These are phyloP conservation scores for Ustilago bromivora DNA, from an alignment of 1,284 basidiomycete species.

Conservation along the genomic window DNA sequence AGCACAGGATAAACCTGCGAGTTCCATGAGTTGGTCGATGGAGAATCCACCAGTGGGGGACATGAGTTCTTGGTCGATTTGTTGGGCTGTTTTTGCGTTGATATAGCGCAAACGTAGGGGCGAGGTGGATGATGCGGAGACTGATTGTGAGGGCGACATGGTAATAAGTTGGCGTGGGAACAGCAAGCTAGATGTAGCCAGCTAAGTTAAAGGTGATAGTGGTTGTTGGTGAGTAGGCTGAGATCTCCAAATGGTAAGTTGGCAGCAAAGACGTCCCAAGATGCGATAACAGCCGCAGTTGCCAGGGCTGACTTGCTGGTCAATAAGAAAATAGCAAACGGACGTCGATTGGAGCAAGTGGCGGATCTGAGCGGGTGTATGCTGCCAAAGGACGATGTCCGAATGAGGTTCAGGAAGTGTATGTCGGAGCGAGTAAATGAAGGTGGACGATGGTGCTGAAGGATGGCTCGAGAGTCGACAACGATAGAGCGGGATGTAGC, in stretches of 20 bases:
- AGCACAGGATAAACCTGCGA: conserved; percentile 96
- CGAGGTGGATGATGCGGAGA: conserved; percentile 2
- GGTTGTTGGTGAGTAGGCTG: conserved; percentile 2
- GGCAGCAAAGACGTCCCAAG: neutral
- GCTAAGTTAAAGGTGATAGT: neutral
- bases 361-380: neutral
- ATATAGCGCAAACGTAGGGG: conserved; percentile 59
- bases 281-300: too few relatives aligned
- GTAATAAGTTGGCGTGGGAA: neutral
- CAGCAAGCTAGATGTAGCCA: neutral
- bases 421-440: neutral
- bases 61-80: conserved; percentile 66
- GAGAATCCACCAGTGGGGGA: conserved; percentile 57
- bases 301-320: too few relatives aligned
- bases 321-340: too few relatives aligned
- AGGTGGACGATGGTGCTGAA: neutral
- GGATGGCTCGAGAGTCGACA: neutral
- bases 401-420: neutral
- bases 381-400: too few relatives aligned
- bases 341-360: neutral
- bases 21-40: conserved; percentile 86
- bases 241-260: conserved; percentile 13
- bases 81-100: conserved; percentile 50
- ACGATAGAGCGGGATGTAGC: neutral
- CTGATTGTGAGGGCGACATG: conserved; percentile 20